A percentile compares a stretch with the other conserved stretches of the same genome.
Evolutionary conservation across 345 rosid genomes (phyloP).

Genomic region (Adansonia digitata): DNA sequence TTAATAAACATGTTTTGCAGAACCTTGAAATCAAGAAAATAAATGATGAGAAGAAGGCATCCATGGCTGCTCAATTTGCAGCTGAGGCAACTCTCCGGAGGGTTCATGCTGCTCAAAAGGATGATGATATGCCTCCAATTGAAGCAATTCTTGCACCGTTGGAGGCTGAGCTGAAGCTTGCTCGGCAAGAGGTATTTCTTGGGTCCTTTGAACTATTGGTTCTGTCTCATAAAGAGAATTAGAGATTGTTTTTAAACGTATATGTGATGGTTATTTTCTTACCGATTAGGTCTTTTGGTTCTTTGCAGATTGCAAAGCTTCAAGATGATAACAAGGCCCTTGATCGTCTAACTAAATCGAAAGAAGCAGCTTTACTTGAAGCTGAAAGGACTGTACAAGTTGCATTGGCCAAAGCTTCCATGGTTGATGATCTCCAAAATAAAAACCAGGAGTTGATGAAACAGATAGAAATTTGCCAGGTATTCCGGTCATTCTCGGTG

Average conservation of each 20-base stretch:
- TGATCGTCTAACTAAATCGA: slow-evolving; percentile 92
- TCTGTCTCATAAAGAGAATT: neutral
- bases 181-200: slow-evolving; percentile 62
- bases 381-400: slow-evolving; percentile 90
- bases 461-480: slow-evolving; percentile 97
- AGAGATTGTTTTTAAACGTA: neutral
- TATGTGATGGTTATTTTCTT: neutral
- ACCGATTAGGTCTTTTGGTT: slow-evolving; percentile 17
- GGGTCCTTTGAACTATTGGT: neutral
- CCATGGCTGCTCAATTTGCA: slow-evolving; percentile 99
- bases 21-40: slow-evolving; percentile 94
- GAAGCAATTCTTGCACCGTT: slow-evolving; percentile 99
- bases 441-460: slow-evolving; percentile 95
- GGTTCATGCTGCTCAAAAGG: slow-evolving; percentile 99
- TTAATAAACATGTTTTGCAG: slow-evolving; percentile 34
- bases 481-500: slow-evolving; percentile 20
- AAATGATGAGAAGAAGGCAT: slow-evolving; percentile 95
- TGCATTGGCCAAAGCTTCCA: slow-evolving; percentile 90
- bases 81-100: slow-evolving; percentile 98
- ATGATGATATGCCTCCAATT: slow-evolving; percentile 99
- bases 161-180: slow-evolving; percentile 93
- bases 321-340: slow-evolving; percentile 95
- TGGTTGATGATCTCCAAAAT: slow-evolving; percentile 99
- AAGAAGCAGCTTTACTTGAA: slow-evolving; percentile 94
- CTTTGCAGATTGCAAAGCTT: slow-evolving; percentile 73